Evolutionary conservation across 1,284 basidiomycete genomes (phyloP).

Genomic region (Tilletia walkeri): DNA sequence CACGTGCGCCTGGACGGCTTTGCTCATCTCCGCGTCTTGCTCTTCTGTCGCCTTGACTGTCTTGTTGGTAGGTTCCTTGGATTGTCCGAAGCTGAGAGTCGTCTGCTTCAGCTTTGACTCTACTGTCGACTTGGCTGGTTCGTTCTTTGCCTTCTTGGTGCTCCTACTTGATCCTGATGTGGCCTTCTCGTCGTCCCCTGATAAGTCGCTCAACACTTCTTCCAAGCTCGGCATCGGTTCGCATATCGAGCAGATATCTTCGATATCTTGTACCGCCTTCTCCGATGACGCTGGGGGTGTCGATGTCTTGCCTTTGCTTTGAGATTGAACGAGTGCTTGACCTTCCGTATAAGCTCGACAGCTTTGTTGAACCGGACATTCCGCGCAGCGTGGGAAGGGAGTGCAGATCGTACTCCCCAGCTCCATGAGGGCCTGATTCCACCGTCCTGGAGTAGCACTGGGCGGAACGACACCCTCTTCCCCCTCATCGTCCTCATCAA

Average conservation of each 20-base stretch:
- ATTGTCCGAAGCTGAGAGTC: neutral
- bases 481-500: neutral
- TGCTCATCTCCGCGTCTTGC: conserved; percentile 7
- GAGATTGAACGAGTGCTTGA: conserved; percentile 15
- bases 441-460: conserved; percentile 34
- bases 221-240: conserved; percentile 33
- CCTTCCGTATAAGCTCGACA: conserved; percentile 31
- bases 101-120: conserved; percentile 7
- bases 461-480: conserved; percentile 10
- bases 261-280: conserved; percentile 28
- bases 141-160: conserved; percentile 22
- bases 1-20: conserved; percentile 57
- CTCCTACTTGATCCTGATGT: too few species aligned
- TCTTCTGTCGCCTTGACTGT: neutral
- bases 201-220: neutral
- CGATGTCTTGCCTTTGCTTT: neutral
- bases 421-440: conserved; percentile 55
- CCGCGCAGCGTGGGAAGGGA: conserved; percentile 37
- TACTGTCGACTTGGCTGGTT: neutral
- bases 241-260: conserved; percentile 35
- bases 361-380: conserved; percentile 39
- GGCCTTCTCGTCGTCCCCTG: conserved; percentile 16
- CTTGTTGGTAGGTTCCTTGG: neutral
- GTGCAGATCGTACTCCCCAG: conserved; percentile 47
- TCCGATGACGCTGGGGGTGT: neutral